These are phyloP conservation scores for Bipolaris sorokiniana DNA, from an alignment of 2,329 filamentous ascomycete species.

Conservation along the genomic window DNA sequence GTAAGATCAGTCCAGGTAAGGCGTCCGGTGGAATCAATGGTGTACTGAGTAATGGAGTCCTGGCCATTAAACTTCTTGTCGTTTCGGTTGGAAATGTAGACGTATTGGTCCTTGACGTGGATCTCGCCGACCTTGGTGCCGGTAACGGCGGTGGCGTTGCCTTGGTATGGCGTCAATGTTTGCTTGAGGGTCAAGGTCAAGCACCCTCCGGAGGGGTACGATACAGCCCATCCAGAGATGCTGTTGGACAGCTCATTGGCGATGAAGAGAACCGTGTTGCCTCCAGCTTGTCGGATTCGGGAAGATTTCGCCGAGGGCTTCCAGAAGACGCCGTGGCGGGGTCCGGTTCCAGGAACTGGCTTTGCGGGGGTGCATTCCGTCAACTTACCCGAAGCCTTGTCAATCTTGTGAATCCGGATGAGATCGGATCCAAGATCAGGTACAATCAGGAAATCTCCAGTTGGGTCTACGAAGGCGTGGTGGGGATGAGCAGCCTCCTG, in stretches of 20 bases:
- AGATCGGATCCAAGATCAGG: conserved; percentile 63
- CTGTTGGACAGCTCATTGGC: conserved; percentile 45
- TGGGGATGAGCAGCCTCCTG: conserved; percentile 64
- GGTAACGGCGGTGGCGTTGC: conserved; percentile 33
- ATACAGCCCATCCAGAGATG: conserved; percentile 39
- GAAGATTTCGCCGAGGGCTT: conserved; percentile 30
- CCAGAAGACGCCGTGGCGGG: conserved; percentile 62
- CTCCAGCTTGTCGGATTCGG: conserved; percentile 26
- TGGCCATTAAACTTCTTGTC: conserved; percentile 45
- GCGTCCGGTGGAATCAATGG: conserved; percentile 36
- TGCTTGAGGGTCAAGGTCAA: conserved; percentile 39
- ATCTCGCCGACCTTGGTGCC: conserved; percentile 45
- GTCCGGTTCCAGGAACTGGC: conserved; percentile 57
- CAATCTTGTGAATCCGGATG: conserved; percentile 61
- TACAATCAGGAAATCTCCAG: conserved; percentile 57
- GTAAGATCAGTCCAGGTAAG: conserved; percentile 39
- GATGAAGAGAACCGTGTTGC: conserved; percentile 37
- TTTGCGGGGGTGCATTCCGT: conserved; percentile 54
- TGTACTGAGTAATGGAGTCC: conserved; percentile 45
- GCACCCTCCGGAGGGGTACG: conserved; percentile 41
- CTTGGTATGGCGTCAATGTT: conserved; percentile 42
- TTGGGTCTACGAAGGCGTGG: conserved; percentile 58
- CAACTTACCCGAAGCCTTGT: conserved; percentile 54
- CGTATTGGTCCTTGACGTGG: conserved; percentile 41
- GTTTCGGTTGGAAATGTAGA: conserved; percentile 46